Evolutionary conservation across 179 eudicot species (phyloP).

Genomic region (Actinidia chinensis): DNA sequence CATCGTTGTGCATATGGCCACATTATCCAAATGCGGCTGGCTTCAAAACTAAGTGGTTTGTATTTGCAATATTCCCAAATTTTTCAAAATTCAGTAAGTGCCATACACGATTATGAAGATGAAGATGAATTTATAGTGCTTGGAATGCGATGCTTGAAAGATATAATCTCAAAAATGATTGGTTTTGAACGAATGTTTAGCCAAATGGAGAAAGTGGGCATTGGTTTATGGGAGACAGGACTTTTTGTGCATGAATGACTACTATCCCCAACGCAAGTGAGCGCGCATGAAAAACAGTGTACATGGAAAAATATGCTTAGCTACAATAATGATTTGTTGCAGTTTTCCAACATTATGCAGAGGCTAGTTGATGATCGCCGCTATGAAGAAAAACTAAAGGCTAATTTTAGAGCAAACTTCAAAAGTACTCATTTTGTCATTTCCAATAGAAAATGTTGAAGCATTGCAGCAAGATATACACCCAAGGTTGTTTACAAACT

Average conservation of each 20-base stretch:
- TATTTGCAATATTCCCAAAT: background rate
- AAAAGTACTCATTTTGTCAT: no score
- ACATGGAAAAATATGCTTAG: conserved; percentile 20
- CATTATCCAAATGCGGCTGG: conserved; percentile 19
- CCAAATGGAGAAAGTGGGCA: conserved; percentile 42
- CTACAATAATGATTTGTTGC: conserved; percentile 19
- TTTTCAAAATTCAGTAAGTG: conserved; percentile 11
- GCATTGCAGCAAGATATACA: no score
- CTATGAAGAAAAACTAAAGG: no score
- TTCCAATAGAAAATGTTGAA: no score
- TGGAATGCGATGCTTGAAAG: conserved; percentile 15
- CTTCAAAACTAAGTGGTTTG: background rate
- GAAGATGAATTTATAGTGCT: conserved; percentile 5
- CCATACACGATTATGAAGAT: conserved; percentile 8
- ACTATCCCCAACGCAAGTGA: conserved; percentile 27
- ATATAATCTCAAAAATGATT: no score
- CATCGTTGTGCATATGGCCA: conserved; percentile 23
- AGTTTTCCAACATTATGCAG: conserved; percentile 29
- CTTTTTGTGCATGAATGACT: conserved; percentile 30
- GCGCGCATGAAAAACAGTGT: conserved; percentile 23
- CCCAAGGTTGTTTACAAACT: no score
- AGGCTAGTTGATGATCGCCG: background rate
- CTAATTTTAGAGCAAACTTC: no score
- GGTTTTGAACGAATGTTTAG: no score
- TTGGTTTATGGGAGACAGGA: conserved; percentile 28